These are phyloP conservation scores for Lenwebbia sp. DNA, from an alignment of 345 rosid genomes.

Conservation along the genomic window DNA sequence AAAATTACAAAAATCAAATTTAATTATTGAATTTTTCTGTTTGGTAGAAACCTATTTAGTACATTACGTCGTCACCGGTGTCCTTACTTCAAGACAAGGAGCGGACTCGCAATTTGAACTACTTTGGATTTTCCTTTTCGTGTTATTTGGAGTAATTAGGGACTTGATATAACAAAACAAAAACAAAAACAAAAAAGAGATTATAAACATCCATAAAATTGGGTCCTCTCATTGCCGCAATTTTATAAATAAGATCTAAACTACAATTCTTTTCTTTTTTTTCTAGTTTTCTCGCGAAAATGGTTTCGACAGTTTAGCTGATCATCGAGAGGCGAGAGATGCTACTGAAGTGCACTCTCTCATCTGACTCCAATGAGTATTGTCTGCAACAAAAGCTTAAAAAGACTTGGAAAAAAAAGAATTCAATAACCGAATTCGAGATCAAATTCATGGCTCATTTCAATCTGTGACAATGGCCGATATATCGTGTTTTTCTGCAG, in stretches of 20 bases:
- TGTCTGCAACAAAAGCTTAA: background rate
- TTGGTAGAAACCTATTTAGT: background rate
- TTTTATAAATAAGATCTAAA: background rate
- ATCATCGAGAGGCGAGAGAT: background rate
- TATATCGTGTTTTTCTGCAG: fast-evolving
- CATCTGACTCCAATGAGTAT: background rate
- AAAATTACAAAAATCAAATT: background rate
- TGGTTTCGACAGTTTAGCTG: background rate
- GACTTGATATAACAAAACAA: background rate
- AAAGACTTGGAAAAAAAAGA: background rate
- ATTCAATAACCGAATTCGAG: background rate
- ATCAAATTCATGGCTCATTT: background rate
- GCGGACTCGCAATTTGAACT: background rate
- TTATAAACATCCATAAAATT: background rate
- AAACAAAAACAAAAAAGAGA: too few relatives aligned
- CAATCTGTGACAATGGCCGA: background rate
- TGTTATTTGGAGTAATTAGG: background rate
- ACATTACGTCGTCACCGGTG: too few relatives aligned
- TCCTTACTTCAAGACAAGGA: too few relatives aligned
- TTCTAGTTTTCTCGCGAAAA: background rate
- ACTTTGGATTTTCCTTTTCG: background rate
- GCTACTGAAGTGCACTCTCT: background rate
- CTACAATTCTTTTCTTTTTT: background rate
- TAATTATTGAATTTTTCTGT: background rate
- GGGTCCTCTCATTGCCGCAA: background rate